Conservation (phyloP, 495 filamentous ascomycete genomes). For the Sphaerosporella brunnea region DNA sequence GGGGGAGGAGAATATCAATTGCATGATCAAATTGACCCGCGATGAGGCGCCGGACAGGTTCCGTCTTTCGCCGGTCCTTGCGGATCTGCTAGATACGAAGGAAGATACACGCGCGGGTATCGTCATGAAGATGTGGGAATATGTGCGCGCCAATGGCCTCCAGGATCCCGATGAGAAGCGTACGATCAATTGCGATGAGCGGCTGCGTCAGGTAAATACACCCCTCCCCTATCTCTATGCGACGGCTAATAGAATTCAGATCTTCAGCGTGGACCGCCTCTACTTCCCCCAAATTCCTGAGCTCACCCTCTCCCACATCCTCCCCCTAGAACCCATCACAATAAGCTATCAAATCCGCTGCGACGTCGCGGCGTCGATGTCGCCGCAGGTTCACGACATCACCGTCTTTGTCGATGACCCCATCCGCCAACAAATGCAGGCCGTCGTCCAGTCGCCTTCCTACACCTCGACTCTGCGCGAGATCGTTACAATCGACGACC, state of each 20-base stretch:
- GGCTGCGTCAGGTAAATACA: conserved; percentile 49
- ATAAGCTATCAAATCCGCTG: conserved; percentile 87
- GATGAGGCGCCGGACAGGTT: conserved; percentile 78
- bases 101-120: conserved; percentile 75
- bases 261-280: conserved; percentile 60
- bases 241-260: conserved; percentile 32
- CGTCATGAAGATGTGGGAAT: conserved; percentile 86
- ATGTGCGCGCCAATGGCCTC: conserved; percentile 66
- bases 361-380: conserved; percentile 60
- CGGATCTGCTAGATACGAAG: conserved; percentile 68
- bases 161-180: conserved; percentile 90
- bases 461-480: conserved; percentile 48
- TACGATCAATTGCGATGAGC: conserved; percentile 72
- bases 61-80: conserved; percentile 55
- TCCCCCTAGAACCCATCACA: conserved; percentile 61
- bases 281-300: conserved; percentile 82
- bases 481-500: conserved; percentile 58
- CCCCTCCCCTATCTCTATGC: background rate
- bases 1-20: conserved; percentile 80
- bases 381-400: conserved; percentile 74
- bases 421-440: conserved; percentile 45
- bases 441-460: conserved; percentile 39
- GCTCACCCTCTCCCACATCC: conserved; percentile 53
- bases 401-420: conserved; percentile 73
- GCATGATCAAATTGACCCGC: conserved; percentile 68